phyloP scores from a whole-genome alignment of 2,329 filamentous ascomycete species.

The Ceratocystis albifundus region DNA sequence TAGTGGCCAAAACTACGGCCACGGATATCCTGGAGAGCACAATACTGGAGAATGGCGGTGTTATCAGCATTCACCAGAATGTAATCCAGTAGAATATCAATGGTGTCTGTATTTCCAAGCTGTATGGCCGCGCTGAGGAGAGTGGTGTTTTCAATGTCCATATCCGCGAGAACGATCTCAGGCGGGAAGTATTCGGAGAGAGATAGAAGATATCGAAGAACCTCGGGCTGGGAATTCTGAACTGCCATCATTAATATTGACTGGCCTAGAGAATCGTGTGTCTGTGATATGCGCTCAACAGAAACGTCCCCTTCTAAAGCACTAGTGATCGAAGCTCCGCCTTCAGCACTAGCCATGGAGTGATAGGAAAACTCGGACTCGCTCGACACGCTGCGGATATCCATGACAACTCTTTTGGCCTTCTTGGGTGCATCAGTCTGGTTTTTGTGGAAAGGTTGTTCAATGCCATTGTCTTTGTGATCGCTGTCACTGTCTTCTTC shows the following conservation, averaged over 20 bases:
- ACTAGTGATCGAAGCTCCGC: conserved; percentile 60
- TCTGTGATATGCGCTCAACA: conserved; percentile 63
- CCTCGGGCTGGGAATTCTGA: conserved; percentile 56
- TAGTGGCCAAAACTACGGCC: conserved; percentile 92
- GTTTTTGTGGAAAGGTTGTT: conserved; percentile 16
- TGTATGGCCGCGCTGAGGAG: conserved; percentile 85
- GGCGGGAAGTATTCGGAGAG: conserved; percentile 65
- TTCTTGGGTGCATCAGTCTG: conserved; percentile 35
- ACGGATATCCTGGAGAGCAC: conserved; percentile 66
- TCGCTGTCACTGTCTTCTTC: conserved; percentile 10
- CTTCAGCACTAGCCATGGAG: conserved; percentile 55
- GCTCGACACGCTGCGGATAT: conserved; percentile 76
- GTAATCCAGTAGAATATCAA: conserved; percentile 63
- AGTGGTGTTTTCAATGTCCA: conserved; percentile 81
- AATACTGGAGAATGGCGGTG: conserved; percentile 51
- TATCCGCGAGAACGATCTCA: conserved; percentile 63
- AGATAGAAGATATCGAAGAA: conserved; percentile 68
- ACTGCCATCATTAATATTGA: conserved; percentile 82
- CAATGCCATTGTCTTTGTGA: conserved; percentile 34
- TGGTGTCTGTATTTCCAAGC: conserved; percentile 60
- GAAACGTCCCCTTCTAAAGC: conserved; percentile 77
- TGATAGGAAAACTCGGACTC: conserved; percentile 73
- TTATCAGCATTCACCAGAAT: conserved; percentile 48
- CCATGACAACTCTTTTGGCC: conserved; percentile 76
- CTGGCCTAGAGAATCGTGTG: conserved; percentile 59